Percentiles rank a stretch among this genome's conserved stretches.
phyloP scores from a whole-genome alignment of 1,284 basidiomycete genomes.

The Tilletia horrida region DNA sequence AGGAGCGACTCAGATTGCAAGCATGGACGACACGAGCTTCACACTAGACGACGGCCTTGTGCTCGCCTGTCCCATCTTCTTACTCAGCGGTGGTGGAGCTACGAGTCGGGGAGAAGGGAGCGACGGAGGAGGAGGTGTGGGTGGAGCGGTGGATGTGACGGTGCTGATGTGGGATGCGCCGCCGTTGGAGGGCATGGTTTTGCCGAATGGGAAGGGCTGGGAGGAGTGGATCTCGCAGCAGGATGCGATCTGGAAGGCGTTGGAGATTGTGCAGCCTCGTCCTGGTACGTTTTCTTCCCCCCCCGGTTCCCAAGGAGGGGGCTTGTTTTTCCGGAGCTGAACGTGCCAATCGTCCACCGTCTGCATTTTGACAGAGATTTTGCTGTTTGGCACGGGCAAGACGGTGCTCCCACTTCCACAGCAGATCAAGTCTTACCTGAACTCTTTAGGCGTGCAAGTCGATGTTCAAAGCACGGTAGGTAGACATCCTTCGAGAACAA shows the following conservation, averaged over 20 bases:
- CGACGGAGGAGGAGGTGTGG: neutral
- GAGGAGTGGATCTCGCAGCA: slow-evolving; percentile 66
- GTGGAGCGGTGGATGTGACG: slow-evolving; percentile 7
- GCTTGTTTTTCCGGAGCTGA: neutral
- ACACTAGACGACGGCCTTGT: slow-evolving; percentile 64
- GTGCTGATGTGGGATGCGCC: slow-evolving; percentile 89
- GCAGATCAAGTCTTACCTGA: slow-evolving; percentile 68
- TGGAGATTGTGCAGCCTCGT: slow-evolving; percentile 36
- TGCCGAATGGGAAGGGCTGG: slow-evolving; percentile 55
- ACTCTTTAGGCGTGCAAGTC: slow-evolving; percentile 75
- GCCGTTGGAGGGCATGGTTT: slow-evolving; percentile 54
- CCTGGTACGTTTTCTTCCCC: slow-evolving; percentile 25
- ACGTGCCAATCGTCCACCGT: neutral
- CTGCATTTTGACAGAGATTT: slow-evolving; percentile 67
- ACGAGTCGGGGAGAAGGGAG: neutral
- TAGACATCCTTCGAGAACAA: slow-evolving; percentile 30
- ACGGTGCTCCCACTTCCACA: slow-evolving; percentile 70
- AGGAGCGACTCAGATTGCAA: slow-evolving; percentile 5
- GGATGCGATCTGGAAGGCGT: slow-evolving; percentile 29
- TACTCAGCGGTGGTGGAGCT: slow-evolving; percentile 67
- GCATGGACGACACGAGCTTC: slow-evolving; percentile 29
- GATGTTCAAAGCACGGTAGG: slow-evolving; percentile 91
- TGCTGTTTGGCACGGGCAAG: slow-evolving; percentile 82
- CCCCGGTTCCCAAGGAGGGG: too few species aligned
- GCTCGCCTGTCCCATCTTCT: slow-evolving; percentile 72